Base-by-base conservation (phyloP, 2,329 filamentous ascomycete genomes). In the Macroventuria anomochaeta region DNA sequence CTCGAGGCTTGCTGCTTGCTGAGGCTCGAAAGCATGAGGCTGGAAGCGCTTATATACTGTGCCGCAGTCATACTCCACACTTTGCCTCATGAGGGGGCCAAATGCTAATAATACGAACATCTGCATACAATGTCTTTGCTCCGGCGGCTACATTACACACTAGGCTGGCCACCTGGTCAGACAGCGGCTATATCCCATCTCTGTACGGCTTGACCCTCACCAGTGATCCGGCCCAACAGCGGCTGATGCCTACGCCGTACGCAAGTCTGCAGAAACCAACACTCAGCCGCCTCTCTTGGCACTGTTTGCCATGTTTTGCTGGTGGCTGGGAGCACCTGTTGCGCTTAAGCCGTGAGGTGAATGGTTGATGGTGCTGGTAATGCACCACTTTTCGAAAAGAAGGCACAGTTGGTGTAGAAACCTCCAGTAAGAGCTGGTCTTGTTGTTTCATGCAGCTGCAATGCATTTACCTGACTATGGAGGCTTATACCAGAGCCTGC, bases 221-320 rank as follows among this genome's bases (percentile, higher is more conserved):
- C 51, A 59, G 62, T 53, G 53, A 53, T 28, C 55, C 60, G 62
- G 59, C 34, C 55, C 58, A 59, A 58, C 57, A 61, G 53, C 54
- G 52, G 49, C 61, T 61, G 58, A 68, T 20, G 52, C 52, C 53
- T 41, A 53, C 59, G 61, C 62, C 64, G 59, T 55, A 65, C 49
- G 53, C 51, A 60, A 37, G 38, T 57, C 40, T 60, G 55, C 53
- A 64, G 51, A 52, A 55, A 60, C 41, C 34, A 55, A 37, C 55
- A 52, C 63, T 69, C 62, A 68, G 67, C 61, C 65, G 61, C 64
- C 38, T 67, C 41, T 63, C 63, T 65, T 68, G 64, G 67, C 40
- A 42, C 18, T 18, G 18, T 37, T 34, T 20, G 18, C 17, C 57
- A 57, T 40, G 32, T 52, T 57, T 59, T 58, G 39, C 42, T 57